These are phyloP conservation scores for Colletotrichum agaves DNA, from an alignment of 2,329 filamentous ascomycete genomes.

Conservation along the genomic window DNA sequence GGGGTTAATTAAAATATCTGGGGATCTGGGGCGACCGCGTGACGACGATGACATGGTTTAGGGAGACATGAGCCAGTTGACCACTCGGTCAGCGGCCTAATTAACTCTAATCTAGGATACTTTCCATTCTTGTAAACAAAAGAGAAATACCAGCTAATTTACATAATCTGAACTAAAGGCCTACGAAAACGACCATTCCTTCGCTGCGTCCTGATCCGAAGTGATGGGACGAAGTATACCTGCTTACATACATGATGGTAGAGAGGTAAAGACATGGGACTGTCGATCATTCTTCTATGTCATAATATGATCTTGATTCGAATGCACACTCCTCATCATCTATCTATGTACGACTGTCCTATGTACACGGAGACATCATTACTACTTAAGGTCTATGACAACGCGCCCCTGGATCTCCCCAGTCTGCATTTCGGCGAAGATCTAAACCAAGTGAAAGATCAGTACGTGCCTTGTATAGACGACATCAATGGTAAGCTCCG, in stretches of 20 bases:
- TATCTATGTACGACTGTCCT: background rate
- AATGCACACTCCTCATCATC: background rate
- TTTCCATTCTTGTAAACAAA: too few species aligned
- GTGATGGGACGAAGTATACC: background rate
- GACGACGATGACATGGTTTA: constrained; percentile 7
- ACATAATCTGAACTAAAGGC: too few species aligned
- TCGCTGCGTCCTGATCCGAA: background rate
- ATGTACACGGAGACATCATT: too few species aligned
- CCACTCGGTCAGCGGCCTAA: background rate
- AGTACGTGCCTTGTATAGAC: background rate
- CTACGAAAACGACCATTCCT: too few species aligned
- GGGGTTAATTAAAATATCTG: background rate
- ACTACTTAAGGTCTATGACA: constrained; percentile 31
- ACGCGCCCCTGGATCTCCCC: constrained; percentile 35
- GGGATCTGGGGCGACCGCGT: background rate
- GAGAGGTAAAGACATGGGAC: too few species aligned
- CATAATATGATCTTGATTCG: constrained; percentile 8
- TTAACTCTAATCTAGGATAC: background rate
- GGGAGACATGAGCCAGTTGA: constrained; percentile 3
- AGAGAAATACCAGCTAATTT: too few species aligned
- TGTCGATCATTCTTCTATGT: background rate
- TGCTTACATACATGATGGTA: too few species aligned
- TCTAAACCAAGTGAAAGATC: background rate
- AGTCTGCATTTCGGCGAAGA: constrained; percentile 32
- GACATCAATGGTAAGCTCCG: background rate